Evolutionary conservation across 306 rosid genomes (phyloP).

Genomic region (Fagus sylvatica): DNA sequence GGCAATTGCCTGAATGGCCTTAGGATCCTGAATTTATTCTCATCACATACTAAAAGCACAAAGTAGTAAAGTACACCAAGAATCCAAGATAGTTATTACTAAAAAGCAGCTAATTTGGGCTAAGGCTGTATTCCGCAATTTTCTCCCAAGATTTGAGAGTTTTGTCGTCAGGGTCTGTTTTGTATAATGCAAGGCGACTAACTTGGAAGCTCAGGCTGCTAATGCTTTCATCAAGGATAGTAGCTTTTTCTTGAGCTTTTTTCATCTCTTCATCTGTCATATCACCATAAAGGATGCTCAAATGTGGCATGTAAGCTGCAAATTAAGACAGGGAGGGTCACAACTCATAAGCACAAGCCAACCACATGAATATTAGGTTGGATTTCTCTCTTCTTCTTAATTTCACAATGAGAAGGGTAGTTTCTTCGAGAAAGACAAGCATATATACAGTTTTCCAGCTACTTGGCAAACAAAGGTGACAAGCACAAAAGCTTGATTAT

Average conservation of each 20-base stretch:
- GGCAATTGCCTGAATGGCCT: too few species aligned
- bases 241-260: conserved; percentile 56
- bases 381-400: too few species aligned
- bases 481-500: too few species aligned
- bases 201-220: conserved; percentile 56
- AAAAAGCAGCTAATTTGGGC: conserved; percentile 34
- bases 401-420: conserved; percentile 32
- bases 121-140: conserved; percentile 61
- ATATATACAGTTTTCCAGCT: too few species aligned
- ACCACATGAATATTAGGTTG: too few species aligned
- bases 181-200: conserved; percentile 70
- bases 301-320: too few species aligned
- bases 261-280: conserved; percentile 70
- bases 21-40: too few species aligned
- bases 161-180: conserved; percentile 67
- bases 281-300: conserved; percentile 39
- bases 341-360: conserved; percentile 33
- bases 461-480: too few species aligned
- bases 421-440: background rate
- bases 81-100: background rate
- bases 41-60: background rate
- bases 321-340: too few species aligned
- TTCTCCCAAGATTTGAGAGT: conserved; percentile 85
- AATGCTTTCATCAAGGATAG: conserved; percentile 47
- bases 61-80: background rate